Conservation (phyloP, 148 eudicot genomes). For the Chenopodium berlandieri region DNA sequence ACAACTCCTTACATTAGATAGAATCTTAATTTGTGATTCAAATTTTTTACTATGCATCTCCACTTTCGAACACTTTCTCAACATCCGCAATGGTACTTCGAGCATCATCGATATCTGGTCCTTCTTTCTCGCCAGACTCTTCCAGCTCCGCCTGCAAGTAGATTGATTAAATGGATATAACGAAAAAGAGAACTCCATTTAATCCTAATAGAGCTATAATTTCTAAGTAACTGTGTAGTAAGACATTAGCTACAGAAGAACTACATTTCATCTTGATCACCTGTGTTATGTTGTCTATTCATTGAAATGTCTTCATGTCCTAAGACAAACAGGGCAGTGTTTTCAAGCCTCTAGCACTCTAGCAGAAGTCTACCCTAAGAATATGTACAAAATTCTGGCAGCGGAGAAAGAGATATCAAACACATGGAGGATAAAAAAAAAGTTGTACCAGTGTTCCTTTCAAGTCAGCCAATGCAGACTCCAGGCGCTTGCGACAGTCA, state of each 20-base stretch:
- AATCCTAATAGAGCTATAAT: too few species aligned
- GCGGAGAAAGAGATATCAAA: background rate
- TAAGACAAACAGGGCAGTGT: background rate
- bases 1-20: background rate
- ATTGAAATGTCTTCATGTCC: too few species aligned
- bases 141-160: constrained; percentile 42
- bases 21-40: background rate
- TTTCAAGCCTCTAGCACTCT: background rate
- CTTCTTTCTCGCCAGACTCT: constrained; percentile 55
- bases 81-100: constrained; percentile 56
- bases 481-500: constrained; percentile 86
- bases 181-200: background rate
- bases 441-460: constrained; percentile 65
- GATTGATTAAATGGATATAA: background rate
- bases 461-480: constrained; percentile 72
- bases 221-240: too few species aligned
- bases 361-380: background rate
- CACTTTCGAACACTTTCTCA: constrained; percentile 52
- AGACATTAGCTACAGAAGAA: background rate
- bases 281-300: background rate
- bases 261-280: background rate
- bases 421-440: background rate
- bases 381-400: background rate
- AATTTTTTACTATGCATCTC: constrained; percentile 29
- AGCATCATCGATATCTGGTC: constrained; percentile 71